Conservation (phyloP, 2,329 filamentous ascomycete genomes). For the Aspergillus sp. region DNA sequence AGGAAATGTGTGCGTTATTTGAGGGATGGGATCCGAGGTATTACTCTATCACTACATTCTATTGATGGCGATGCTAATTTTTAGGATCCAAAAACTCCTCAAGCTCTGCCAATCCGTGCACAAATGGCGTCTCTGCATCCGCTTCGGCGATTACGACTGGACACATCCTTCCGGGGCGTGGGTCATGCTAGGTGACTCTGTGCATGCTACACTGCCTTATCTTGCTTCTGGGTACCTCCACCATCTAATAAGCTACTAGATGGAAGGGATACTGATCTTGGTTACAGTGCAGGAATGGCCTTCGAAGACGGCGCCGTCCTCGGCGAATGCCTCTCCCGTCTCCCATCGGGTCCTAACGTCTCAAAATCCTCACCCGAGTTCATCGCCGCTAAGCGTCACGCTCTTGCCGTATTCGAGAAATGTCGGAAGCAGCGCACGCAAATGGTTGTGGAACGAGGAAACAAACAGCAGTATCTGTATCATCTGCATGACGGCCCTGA, state of each 20-base stretch:
- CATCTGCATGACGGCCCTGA: constrained; percentile 62
- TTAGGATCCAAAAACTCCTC: constrained; percentile 57
- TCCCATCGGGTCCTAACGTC: constrained; percentile 49
- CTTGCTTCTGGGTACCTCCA: constrained; percentile 54
- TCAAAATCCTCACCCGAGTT: constrained; percentile 27
- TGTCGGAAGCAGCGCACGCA: constrained; percentile 62
- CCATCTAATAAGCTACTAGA: too few relatives aligned
- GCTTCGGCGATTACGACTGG: constrained; percentile 59
- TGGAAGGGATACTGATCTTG: too few relatives aligned
- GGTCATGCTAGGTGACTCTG: constrained; percentile 64
- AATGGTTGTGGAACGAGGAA: constrained; percentile 61
- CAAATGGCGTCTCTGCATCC: constrained; percentile 64
- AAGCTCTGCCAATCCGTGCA: constrained; percentile 59
- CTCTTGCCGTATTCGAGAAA: constrained; percentile 54
- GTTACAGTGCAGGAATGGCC: constrained; percentile 58
- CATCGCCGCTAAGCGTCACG: constrained; percentile 37
- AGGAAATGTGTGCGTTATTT: constrained; percentile 58
- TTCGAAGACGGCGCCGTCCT: constrained; percentile 63
- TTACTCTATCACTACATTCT: neutral
- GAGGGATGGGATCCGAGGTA: constrained; percentile 59
- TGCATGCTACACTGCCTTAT: constrained; percentile 67
- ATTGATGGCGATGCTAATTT: neutral
- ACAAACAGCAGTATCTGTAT: constrained; percentile 63
- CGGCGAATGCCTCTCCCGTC: constrained; percentile 55
- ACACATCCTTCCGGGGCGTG: constrained; percentile 58